A percentile compares a stretch with the other conserved stretches of the same genome.
phyloP scores from a whole-genome alignment of 257 asterid genomes.

The Echium plantagineum region DNA sequence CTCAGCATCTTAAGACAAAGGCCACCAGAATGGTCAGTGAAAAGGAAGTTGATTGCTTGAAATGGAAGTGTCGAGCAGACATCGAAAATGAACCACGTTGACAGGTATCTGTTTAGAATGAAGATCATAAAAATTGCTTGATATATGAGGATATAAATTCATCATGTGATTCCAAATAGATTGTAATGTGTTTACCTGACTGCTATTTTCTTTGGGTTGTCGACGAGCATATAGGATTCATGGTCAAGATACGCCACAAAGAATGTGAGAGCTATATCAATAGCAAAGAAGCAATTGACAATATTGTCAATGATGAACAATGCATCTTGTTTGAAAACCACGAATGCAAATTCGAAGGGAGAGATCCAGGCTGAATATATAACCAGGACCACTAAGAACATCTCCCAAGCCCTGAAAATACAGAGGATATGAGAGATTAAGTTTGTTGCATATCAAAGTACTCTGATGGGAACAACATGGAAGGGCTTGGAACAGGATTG shows the following conservation, averaged over 20 bases:
- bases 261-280: slow-evolving; percentile 3
- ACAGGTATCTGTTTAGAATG: slow-evolving; percentile 43
- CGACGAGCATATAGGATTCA: slow-evolving; percentile 60
- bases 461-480: not conserved
- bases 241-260: slow-evolving; percentile 1
- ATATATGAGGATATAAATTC: no score
- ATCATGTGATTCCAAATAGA: no score
- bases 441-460: not conserved
- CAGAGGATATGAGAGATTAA: slow-evolving; percentile 1
- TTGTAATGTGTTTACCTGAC: slow-evolving; percentile 33
- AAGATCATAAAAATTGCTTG: not conserved
- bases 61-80: slow-evolving; percentile 74
- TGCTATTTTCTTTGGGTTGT: slow-evolving; percentile 56
- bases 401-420: slow-evolving; percentile 75
- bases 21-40: slow-evolving; percentile 60
- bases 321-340: slow-evolving; percentile 50
- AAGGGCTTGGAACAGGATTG: not conserved
- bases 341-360: slow-evolving; percentile 77
- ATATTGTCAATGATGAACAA: slow-evolving; percentile 56
- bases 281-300: slow-evolving; percentile 24
- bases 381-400: slow-evolving; percentile 60
- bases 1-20: slow-evolving; percentile 44
- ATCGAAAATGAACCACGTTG: slow-evolving; percentile 77
- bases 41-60: slow-evolving; percentile 52
- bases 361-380: slow-evolving; percentile 85